Base-by-base conservation (phyloP, 2,329 filamentous ascomycete species). In the Stemphylium beticola region DNA sequence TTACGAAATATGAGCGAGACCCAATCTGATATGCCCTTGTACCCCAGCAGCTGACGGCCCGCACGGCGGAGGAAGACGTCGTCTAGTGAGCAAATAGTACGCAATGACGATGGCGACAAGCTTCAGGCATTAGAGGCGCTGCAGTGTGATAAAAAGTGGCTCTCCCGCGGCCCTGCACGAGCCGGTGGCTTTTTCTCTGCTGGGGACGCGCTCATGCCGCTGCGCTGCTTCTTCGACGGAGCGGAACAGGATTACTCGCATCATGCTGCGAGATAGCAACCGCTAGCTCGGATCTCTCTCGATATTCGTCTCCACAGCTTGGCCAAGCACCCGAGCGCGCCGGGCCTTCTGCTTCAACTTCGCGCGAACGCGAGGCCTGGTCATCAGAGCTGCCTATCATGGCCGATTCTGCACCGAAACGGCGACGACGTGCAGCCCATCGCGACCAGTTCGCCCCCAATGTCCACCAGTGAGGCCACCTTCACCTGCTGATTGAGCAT, bases 401-500 rank as follows among this genome's bases (percentile, higher is more conserved):
- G 60, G 62, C 53, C 58, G 41, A 26, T 43, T 47, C 31, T 53
- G 58, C 61, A 61, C 65, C 44, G 46, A 67, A 66, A 53, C 58
- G 62, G 65, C 62, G 39, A 53, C 52, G 37, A 47, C 11, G 41
- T 42, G 54, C 57, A 60, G 58, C 59, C 36, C 61, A 42, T 57
- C 44, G 50, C 61, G 55, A 63, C 43, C 60, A 50, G 42, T 60
- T 59, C 54, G 29, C 39, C 53, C 24, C 53, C 42, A 57, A 59
- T 31, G 22, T 38, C 44, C 38, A 49, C 68, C 69, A 69, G 48
- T 74, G 64, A 68, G 41, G 29, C 57, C 49, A 33, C 55, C 40
- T 41, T 36, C n/a, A 38, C 53, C 58, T 65, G 68, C 70, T 73
- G 69, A 73, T 71, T 64, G 68, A 71, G 59, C 67, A 65, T 37